Percentiles rank a stretch among this genome's conserved stretches.
These are phyloP conservation scores for Venturia pyrina DNA, from an alignment of 2,329 filamentous ascomycete genomes.

Conservation along the genomic window DNA sequence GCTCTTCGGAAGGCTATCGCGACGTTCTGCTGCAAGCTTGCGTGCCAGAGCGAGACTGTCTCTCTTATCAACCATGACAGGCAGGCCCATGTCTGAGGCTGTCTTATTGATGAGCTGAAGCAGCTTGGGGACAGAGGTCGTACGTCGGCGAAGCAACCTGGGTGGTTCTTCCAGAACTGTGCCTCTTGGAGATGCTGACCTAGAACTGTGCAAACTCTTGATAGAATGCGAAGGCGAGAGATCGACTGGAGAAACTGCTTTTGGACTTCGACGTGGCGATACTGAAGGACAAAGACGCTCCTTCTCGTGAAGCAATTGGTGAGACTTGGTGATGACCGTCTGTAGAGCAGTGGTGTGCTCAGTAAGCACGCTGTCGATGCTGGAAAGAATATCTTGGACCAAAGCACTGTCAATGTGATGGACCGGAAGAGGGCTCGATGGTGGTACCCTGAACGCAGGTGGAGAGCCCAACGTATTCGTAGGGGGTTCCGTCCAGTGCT, in stretches of 20 bases:
- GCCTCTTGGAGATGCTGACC: neutral
- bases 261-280: neutral
- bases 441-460: slow-evolving; percentile 11
- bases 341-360: slow-evolving; percentile 30
- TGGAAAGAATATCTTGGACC: slow-evolving; percentile 26
- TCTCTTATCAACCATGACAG: neutral
- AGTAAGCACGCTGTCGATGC: slow-evolving; percentile 31
- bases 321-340: slow-evolving; percentile 29
- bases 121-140: neutral
- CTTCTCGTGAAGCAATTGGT: slow-evolving; percentile 14
- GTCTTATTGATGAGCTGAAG: neutral
- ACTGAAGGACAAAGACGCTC: slow-evolving; percentile 10
- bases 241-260: neutral
- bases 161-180: neutral
- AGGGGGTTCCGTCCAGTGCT: slow-evolving; percentile 6
- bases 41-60: neutral
- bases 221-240: neutral
- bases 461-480: neutral
- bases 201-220: neutral
- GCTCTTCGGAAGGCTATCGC: neutral
- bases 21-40: neutral
- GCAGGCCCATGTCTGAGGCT: neutral
- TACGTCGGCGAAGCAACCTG: neutral
- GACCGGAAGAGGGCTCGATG: slow-evolving; percentile 16
- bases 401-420: slow-evolving; percentile 21